Conservation (phyloP, 495 filamentous ascomycete species). For the Aspergillus diversus region DNA sequence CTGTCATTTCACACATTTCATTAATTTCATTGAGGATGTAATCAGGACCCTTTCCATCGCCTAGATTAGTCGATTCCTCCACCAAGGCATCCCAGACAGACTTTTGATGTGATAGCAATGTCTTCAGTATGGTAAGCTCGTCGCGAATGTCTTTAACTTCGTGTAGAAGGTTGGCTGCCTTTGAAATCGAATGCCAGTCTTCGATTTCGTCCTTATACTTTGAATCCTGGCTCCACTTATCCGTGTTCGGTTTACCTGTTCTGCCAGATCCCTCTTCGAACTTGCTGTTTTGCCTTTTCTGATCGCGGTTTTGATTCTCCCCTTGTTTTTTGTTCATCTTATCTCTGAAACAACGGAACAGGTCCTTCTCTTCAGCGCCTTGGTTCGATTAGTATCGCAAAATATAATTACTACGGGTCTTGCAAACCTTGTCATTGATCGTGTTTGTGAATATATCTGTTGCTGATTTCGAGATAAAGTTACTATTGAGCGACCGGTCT, state of each 20-base stretch:
- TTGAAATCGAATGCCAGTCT: constrained; percentile 37
- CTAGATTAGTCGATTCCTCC: background rate
- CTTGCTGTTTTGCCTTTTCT: background rate
- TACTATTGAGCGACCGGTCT: background rate
- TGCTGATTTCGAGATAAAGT: background rate
- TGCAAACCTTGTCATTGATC: constrained; percentile 5
- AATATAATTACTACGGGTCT: background rate
- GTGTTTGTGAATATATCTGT: background rate
- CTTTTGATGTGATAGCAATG: background rate
- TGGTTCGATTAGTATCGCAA: background rate
- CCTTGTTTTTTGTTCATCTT: background rate
- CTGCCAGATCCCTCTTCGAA: background rate
- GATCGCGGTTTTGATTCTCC: background rate
- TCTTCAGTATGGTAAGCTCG: constrained; percentile 58
- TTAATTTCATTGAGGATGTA: constrained; percentile 5
- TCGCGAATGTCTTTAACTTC: constrained; percentile 65
- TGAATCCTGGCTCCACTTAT: background rate
- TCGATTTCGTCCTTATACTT: background rate
- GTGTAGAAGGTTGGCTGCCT: constrained; percentile 54
- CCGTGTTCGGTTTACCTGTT: background rate
- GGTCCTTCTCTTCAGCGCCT: background rate
- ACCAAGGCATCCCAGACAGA: background rate
- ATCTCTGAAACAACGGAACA: background rate
- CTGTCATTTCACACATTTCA: constrained; percentile 11
- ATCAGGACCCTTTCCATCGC: background rate